Evolutionary conservation across 2,329 filamentous ascomycete genomes (phyloP), one percentile per base, ranked within the genome.

Genomic region (Talaromyces atroroseus): DNA sequence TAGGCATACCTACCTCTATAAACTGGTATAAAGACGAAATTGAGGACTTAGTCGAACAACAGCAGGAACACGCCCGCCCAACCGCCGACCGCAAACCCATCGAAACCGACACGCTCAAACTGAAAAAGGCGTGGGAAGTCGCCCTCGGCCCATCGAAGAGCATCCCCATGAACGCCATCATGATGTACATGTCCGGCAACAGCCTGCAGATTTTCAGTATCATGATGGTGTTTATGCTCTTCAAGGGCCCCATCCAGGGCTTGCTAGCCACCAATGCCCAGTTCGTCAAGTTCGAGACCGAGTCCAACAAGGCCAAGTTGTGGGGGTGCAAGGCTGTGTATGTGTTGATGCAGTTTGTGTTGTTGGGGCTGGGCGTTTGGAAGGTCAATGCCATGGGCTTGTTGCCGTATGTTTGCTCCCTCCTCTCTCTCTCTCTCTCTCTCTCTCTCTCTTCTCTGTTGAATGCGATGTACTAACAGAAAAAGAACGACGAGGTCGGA

Each of bases 141-240:
- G 92, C 94, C 44, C 84, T 99, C 49, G 92, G 88, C 2, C 94
- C 94, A 0, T 87, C 94, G 60, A 99, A 99, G 78, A 86, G 88
- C 70, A 80, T 99, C 48, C 94, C 94, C 58, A 99, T 99, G 94
- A 97, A 95, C 57, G 92, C 87, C 61, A 92, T 99, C 72, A 96
- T 96, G 86, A 97, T 97, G 91, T 99, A 99, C 82, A 99, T 99
- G 94, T 95, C 92, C 32, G 94, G 94, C 67, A 99, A 97, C 77
- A 91, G 90, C 60, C 83, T 99, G 48, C 94, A 99, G 72, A 97
- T 99, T 63, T 99, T 99, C 79, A 95, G 89, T 75, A 97, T 99
- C 75, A 97, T 97, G 90, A 99, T 97, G 92, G 92, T 97, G 18
- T 92, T 92, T 67, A 97, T 96, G 88, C 86, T 95, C 47, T 99